Percentiles rank a stretch among this genome's conserved stretches.
These are phyloP conservation scores for Wallacemonas sp. DNA, from an alignment of 208 protist species.

Conservation along the genomic window DNA sequence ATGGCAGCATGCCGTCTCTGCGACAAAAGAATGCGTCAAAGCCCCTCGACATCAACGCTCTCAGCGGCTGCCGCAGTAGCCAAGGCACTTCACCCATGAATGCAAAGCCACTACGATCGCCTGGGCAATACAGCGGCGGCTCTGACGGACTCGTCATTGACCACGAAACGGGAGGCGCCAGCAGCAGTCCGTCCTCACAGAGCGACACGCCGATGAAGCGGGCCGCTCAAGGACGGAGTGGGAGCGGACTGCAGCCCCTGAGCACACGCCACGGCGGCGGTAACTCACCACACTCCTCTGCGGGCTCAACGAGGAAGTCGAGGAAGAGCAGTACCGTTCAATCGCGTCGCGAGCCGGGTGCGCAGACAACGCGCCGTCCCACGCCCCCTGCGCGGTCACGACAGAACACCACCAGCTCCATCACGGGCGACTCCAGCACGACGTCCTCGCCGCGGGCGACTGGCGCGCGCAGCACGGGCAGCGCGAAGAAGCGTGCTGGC, in stretches of 20 bases:
- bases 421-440: background rate
- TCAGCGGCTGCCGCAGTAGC: slow-evolving; percentile 9
- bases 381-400: background rate
- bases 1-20: background rate
- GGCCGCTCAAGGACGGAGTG: background rate
- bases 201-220: slow-evolving; percentile 15
- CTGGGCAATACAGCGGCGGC: slow-evolving; percentile 15
- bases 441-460: background rate
- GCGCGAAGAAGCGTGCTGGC: background rate
- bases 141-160: slow-evolving; percentile 14
- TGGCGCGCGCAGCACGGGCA: background rate
- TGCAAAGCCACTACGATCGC: slow-evolving; percentile 3
- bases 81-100: background rate
- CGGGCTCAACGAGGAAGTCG: slow-evolving; percentile 3
- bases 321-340: background rate
- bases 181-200: slow-evolving; percentile 13
- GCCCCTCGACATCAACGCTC: slow-evolving; percentile 11
- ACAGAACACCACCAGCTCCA: too few relatives aligned
- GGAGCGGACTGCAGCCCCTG: background rate
- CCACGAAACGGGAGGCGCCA: slow-evolving; percentile 6
- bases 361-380: background rate
- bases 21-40: slow-evolving; percentile 9
- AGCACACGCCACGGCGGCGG: slow-evolving; percentile 3
- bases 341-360: background rate
- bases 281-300: slow-evolving; percentile 10